Percentiles rank a stretch among this genome's conserved stretches.
Evolutionary conservation across 148 eudicot species (phyloP).

Genomic region (Simmondsia chinensis): DNA sequence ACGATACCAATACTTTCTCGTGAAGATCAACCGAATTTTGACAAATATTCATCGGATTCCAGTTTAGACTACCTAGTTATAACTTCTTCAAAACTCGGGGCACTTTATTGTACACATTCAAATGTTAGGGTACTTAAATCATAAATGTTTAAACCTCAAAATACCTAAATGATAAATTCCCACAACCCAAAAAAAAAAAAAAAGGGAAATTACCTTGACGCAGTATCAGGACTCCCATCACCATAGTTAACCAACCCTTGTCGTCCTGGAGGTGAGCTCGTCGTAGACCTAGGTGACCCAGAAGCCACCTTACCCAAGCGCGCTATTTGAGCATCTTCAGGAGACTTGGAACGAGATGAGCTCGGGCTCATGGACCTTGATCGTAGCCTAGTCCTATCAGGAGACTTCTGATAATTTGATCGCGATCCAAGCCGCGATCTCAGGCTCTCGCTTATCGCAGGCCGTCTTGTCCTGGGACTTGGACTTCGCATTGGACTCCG

Average conservation of each 20-base stretch:
- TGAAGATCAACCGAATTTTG: too few species aligned
- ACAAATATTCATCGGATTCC: too few species aligned
- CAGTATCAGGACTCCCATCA: conserved; percentile 62
- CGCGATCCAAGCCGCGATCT: conserved; percentile 76
- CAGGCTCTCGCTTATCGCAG: conserved; percentile 55
- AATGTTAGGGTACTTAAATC: too few species aligned
- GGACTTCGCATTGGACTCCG: conserved; percentile 60
- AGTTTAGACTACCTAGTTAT: too few species aligned
- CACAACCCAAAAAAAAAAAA: too few species aligned
- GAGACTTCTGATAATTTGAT: conserved; percentile 24
- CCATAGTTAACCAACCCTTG: conserved; percentile 88
- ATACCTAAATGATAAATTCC: too few species aligned
- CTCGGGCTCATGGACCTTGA: conserved; percentile 47
- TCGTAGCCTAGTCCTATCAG: conserved; percentile 26
- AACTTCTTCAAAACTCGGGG: too few species aligned
- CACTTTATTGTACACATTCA: too few species aligned
- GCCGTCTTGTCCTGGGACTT: conserved; percentile 54
- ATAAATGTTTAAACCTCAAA: too few species aligned
- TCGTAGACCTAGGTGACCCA: conserved; percentile 40
- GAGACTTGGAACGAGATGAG: conserved; percentile 45
- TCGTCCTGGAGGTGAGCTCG: conserved; percentile 61
- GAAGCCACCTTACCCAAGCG: conserved; percentile 21
- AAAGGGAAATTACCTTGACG: conserved; percentile 31
- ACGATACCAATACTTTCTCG: too few species aligned
- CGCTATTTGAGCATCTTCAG: conserved; percentile 20